Conservation (phyloP, 2,329 filamentous ascomycete genomes). For the Neofusicoccum kwambonambiense region DNA sequence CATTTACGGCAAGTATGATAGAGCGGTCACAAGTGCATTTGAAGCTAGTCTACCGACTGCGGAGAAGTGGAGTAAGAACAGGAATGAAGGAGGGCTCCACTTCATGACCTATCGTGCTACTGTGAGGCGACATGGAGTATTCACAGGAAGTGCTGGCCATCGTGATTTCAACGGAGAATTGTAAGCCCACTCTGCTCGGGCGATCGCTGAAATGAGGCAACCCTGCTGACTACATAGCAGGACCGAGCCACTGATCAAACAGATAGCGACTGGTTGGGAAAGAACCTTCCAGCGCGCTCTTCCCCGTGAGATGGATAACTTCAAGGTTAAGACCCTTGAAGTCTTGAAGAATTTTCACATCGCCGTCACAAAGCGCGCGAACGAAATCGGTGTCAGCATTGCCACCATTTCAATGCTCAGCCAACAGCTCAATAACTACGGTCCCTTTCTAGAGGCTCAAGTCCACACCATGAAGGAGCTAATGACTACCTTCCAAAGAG, state of each 20-base stretch:
- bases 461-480: constrained; percentile 30
- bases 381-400: constrained; percentile 39
- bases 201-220: neutral
- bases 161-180: constrained; percentile 45
- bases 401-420: constrained; percentile 42
- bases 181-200: constrained; percentile 17
- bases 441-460: constrained; percentile 42
- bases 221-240: constrained; percentile 21
- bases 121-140: constrained; percentile 52
- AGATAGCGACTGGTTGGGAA: constrained; percentile 46
- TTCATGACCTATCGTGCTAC: constrained; percentile 59
- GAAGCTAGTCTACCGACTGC: constrained; percentile 35
- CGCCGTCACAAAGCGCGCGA: constrained; percentile 41
- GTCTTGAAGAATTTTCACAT: constrained; percentile 43
- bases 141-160: constrained; percentile 36
- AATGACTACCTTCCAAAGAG: constrained; percentile 50
- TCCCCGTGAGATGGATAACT: constrained; percentile 41
- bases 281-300: constrained; percentile 43
- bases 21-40: constrained; percentile 41
- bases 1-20: constrained; percentile 47
- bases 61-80: constrained; percentile 38
- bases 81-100: constrained; percentile 45
- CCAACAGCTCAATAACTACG: constrained; percentile 44
- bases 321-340: constrained; percentile 32
- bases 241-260: constrained; percentile 39